Evolutionary conservation across 345 rosid species (phyloP).

Genomic region (Sisymbrium altissimum): DNA sequence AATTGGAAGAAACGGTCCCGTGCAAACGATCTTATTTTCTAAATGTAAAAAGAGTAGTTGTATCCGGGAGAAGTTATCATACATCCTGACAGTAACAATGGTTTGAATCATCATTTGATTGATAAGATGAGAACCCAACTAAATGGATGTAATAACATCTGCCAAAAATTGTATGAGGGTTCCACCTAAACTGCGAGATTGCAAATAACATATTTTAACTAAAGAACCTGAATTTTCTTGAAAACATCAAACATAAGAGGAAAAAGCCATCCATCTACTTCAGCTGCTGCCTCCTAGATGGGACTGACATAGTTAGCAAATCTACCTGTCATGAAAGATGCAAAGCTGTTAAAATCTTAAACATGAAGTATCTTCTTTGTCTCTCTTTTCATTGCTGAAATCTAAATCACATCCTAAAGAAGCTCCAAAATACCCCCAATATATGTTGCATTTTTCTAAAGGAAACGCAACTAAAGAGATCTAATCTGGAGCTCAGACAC

Average conservation of each 20-base stretch:
- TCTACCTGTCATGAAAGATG: constrained; percentile 49
- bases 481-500: background rate
- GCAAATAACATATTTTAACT: constrained; percentile 4
- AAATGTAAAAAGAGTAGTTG: background rate
- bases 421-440: background rate
- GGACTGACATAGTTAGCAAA: constrained; percentile 83
- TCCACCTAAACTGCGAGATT: constrained; percentile 1
- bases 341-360: background rate
- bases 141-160: background rate
- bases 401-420: background rate
- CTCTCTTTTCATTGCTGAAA: background rate
- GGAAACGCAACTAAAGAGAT: background rate
- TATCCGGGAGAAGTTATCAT: background rate
- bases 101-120: constrained; percentile 15
- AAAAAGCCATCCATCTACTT: constrained; percentile 8
- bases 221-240: constrained; percentile 22
- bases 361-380: background rate
- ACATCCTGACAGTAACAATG: constrained; percentile 7
- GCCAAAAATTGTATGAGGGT: background rate
- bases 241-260: constrained; percentile 2
- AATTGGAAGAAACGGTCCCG: background rate
- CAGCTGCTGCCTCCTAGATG: constrained; percentile 42
- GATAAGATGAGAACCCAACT: background rate
- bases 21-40: background rate
- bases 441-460: background rate